These are phyloP conservation scores for Fusarium subtropicale DNA, from an alignment of 2,329 filamentous ascomycete species.

Conservation along the genomic window DNA sequence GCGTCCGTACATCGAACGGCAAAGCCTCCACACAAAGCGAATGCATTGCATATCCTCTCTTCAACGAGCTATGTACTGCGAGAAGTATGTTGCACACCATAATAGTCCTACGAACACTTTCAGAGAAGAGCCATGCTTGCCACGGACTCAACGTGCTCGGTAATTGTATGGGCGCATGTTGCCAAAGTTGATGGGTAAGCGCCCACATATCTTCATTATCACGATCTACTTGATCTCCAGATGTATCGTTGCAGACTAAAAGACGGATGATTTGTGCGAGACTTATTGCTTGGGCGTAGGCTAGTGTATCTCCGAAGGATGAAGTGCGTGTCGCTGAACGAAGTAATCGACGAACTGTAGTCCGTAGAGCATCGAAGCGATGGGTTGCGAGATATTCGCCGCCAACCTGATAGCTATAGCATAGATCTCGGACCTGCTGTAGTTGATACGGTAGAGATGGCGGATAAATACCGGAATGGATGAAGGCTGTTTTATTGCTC, in stretches of 20 bases:
- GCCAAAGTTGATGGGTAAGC: background rate
- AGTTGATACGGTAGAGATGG: accelerated
- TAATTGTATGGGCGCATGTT: background rate
- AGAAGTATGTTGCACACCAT: constrained; percentile 16
- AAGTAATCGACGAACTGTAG: background rate
- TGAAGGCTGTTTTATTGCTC: background rate
- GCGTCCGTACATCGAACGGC: constrained; percentile 7
- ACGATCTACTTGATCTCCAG: background rate
- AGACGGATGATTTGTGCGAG: constrained; percentile 7
- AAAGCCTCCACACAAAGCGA: constrained; percentile 11
- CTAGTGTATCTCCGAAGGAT: constrained; percentile 4
- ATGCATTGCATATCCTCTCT: constrained; percentile 11
- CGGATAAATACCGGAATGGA: background rate
- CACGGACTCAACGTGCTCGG: constrained; percentile 4
- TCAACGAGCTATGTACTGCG: background rate
- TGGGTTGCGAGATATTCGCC: background rate
- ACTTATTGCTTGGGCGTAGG: constrained; percentile 3
- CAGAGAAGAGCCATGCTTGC: constrained; percentile 19
- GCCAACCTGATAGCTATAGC: background rate
- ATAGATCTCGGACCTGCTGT: background rate
- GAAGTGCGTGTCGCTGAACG: background rate
- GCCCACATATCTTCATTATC: constrained; percentile 14
- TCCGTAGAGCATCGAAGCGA: background rate
- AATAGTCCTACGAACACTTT: constrained; percentile 7
- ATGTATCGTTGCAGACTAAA: accelerated